A percentile compares a stretch with the other conserved stretches of the same genome.
Conservation (phyloP, 2,329 filamentous ascomycete genomes). For the Apiospora marii region DNA sequence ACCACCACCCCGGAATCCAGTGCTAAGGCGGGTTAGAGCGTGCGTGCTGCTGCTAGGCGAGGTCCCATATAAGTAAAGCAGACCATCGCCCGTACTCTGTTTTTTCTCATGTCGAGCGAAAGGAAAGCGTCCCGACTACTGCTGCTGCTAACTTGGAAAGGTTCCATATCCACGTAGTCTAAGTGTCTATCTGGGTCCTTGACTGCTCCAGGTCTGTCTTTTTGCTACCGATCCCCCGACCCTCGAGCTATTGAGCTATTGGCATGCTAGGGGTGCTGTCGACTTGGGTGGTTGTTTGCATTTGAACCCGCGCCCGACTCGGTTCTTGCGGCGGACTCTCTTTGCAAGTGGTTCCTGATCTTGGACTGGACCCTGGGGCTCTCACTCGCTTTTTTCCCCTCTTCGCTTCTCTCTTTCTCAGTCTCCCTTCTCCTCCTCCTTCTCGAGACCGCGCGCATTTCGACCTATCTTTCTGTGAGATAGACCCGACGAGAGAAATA, state of each 20-base stretch:
- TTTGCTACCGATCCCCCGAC: background rate
- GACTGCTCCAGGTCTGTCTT: background rate
- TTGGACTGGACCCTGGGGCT: background rate
- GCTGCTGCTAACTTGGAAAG: background rate
- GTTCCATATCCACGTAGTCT: background rate
- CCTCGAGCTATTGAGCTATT: constrained; percentile 16
- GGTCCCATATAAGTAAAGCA: too few relatives aligned
- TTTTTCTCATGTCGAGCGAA: too few relatives aligned
- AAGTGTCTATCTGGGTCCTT: background rate
- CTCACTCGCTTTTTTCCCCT: background rate
- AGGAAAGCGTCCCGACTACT: too few relatives aligned
- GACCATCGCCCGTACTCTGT: too few relatives aligned
- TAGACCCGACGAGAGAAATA: background rate
- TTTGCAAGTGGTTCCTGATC: background rate
- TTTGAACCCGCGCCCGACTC: constrained; percentile 4
- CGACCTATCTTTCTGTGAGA: background rate
- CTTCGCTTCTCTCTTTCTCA: background rate
- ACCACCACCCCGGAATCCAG: constrained; percentile 12
- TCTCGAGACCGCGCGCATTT: background rate
- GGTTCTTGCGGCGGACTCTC: background rate
- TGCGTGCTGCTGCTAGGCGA: background rate
- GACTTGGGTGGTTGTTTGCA: constrained; percentile 16
- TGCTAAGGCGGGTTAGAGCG: constrained; percentile 11
- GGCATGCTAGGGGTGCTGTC: background rate
- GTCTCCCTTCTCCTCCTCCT: background rate